phyloP scores from a whole-genome alignment of 2,329 filamentous ascomycete genomes.

The Sclerotinia trifoliorum region DNA sequence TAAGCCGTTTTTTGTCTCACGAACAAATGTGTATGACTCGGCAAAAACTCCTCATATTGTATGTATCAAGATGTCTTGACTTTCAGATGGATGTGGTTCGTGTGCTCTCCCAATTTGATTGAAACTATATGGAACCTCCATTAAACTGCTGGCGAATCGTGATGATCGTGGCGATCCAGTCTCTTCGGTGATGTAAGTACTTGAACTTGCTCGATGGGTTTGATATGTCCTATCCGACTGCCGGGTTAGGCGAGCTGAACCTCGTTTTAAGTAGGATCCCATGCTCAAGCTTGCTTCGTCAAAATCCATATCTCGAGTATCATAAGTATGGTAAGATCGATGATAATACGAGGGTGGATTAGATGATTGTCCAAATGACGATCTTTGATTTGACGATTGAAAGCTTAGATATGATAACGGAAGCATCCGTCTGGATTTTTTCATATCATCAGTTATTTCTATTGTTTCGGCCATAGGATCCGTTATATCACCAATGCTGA shows the following conservation, averaged over 20 bases:
- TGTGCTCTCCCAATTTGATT: not conserved
- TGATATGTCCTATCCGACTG: constrained; percentile 1
- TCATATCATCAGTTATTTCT: not conserved
- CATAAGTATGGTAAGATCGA: constrained; percentile 4
- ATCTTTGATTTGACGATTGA: not conserved
- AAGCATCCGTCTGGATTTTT: constrained; percentile 9
- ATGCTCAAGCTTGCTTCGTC: constrained; percentile 14
- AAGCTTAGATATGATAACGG: constrained; percentile 14
- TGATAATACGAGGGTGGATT: not conserved
- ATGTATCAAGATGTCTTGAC: constrained; percentile 12
- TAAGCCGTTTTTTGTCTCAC: constrained; percentile 3
- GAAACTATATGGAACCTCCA: not conserved
- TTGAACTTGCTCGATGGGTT: constrained; percentile 2
- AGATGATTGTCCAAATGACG: not conserved
- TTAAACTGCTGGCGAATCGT: constrained; percentile 8
- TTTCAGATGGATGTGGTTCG: not conserved
- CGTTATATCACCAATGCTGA: not conserved
- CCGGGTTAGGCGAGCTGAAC: constrained; percentile 5
- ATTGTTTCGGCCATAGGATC: not conserved
- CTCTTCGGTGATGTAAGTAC: constrained; percentile 6
- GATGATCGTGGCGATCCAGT: constrained; percentile 3
- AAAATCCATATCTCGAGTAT: constrained; percentile 11
- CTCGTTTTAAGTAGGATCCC: not conserved
- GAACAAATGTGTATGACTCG: not conserved
- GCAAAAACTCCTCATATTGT: not conserved